These are phyloP conservation scores for Pichia sp. DNA, from an alignment of 1,139 yeast genomes.

Conservation along the genomic window DNA sequence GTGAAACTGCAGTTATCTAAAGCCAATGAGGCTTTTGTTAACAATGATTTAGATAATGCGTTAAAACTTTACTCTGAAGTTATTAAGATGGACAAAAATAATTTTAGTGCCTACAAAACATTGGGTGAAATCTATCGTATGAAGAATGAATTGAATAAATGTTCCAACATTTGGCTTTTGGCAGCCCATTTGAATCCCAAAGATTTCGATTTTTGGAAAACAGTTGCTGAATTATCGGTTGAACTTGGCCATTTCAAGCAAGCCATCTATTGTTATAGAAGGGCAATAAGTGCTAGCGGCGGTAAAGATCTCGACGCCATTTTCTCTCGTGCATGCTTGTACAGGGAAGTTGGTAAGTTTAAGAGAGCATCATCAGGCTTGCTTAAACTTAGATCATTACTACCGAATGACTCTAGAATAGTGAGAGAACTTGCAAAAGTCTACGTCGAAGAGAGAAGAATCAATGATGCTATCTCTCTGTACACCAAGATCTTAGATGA, in stretches of 20 bases:
- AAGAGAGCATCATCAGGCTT: slow-evolving; percentile 74
- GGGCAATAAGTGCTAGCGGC: slow-evolving; percentile 56
- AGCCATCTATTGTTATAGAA: slow-evolving; percentile 75
- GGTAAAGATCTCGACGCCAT: slow-evolving; percentile 47
- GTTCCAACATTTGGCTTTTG: slow-evolving; percentile 74
- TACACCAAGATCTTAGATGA: slow-evolving; percentile 61
- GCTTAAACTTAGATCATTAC: slow-evolving; percentile 49
- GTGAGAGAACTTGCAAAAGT: slow-evolving; percentile 71
- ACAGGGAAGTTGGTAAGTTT: slow-evolving; percentile 54
- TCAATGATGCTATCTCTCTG: slow-evolving; percentile 73
- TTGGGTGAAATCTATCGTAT: slow-evolving; percentile 77
- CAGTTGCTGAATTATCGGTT: slow-evolving; percentile 68
- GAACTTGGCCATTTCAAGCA: slow-evolving; percentile 70
- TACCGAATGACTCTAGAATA: slow-evolving; percentile 57
- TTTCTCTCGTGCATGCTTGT: slow-evolving; percentile 55
- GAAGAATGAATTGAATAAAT: slow-evolving; percentile 59
- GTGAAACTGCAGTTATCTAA: slow-evolving; percentile 55
- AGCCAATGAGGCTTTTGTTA: slow-evolving; percentile 77
- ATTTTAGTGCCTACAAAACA: slow-evolving; percentile 77
- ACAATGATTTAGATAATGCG: slow-evolving; percentile 59
- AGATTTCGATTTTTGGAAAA: slow-evolving; percentile 78
- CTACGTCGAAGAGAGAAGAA: slow-evolving; percentile 67
- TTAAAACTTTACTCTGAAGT: slow-evolving; percentile 63
- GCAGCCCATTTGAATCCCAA: slow-evolving; percentile 80
- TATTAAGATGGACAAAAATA: slow-evolving; percentile 66